Base-by-base conservation (phyloP, 2,329 filamentous ascomycete genomes). In the Myriangium duriaei region DNA sequence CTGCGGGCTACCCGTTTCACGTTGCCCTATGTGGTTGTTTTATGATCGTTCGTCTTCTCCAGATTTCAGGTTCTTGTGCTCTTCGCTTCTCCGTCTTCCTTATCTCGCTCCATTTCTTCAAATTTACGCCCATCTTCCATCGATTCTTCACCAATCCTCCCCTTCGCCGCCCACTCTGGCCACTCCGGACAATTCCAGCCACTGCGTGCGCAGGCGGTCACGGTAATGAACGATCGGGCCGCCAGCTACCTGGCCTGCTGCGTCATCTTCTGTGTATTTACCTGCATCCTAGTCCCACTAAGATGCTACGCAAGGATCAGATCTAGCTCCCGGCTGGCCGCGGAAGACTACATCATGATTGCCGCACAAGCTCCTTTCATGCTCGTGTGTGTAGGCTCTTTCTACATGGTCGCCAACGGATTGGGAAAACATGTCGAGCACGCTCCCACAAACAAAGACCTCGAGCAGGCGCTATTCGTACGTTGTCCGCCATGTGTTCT, bases 261-360 rank as follows among this genome's bases (percentile, higher is more conserved):
- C 15, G 15, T 39, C 30, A 39, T 33, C n/a, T 39, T 29, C 21
- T 30, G 32, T 13, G n/a, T 39, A 12, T 9, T 39, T 15, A 32
- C 36, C n/a, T 32, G 36, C 28, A 30, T 39, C 16, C 16, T 30
- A 14, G 36, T 39, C 5, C 36, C 36, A 9, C 12, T 39, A 21
- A 26, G 36, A 32, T 39, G 36, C 28, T 39, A 32, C n/a, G 36
- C 36, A 11, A 39, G 36, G 15, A 29, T 29, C 10, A 39, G 18
- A 30, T 29, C 32, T 13, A 33, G 32, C 19, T 16, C 30, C 29
- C 36, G 36, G 30, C 36, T 39, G 30, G 36, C 36, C 21, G 36
- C 36, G 9, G 36, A 39, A 21, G 36, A 39, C n/a, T 39, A 30
- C 28, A 32, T 39, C 17, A 39, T 39, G 36, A 30, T 39, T 4